Percentiles rank a stretch among this genome's conserved stretches.
Evolutionary conservation across 768 basidiomycete genomes (phyloP).

Genomic region (Daedaleopsis nitida): DNA sequence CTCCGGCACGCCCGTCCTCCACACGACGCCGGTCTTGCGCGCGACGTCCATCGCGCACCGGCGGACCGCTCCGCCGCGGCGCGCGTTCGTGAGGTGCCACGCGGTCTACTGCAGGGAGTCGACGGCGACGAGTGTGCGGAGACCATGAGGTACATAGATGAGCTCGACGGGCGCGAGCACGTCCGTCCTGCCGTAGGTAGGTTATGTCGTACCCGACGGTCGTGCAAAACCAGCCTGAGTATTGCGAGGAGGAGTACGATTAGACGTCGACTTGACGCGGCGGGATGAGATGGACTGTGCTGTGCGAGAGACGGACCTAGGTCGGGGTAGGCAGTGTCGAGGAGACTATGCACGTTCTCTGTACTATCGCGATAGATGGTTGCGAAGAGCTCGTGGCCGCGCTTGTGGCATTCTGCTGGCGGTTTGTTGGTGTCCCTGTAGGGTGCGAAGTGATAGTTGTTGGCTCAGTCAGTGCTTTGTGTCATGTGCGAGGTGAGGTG

Average conservation of each 20-base stretch:
- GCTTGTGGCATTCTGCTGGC: constrained; percentile 43
- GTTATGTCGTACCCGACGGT: constrained; percentile 58
- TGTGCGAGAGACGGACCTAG: constrained; percentile 46
- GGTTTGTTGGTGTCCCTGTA: constrained; percentile 44
- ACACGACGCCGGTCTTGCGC: constrained; percentile 47
- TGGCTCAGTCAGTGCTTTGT: no score
- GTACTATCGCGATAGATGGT: constrained; percentile 61
- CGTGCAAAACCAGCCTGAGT: constrained; percentile 56
- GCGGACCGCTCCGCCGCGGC: constrained; percentile 57
- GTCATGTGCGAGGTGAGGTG: no score
- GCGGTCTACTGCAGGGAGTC: constrained; percentile 63
- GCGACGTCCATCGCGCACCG: constrained; percentile 56
- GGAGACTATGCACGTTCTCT: constrained; percentile 44
- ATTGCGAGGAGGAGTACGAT: not conserved
- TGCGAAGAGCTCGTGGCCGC: constrained; percentile 47
- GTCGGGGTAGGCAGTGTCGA: constrained; percentile 60
- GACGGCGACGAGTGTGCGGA: constrained; percentile 57
- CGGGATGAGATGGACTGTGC: no score
- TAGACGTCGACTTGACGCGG: no score
- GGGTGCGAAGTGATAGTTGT: no score
- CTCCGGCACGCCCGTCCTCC: constrained; percentile 58
- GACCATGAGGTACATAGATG: constrained; percentile 63
- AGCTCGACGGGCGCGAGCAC: constrained; percentile 55
- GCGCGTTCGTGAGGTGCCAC: constrained; percentile 67
- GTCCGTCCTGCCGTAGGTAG: constrained; percentile 47